phyloP scores from a whole-genome alignment of 2,329 filamentous ascomycete species.

The Apiospora marii region DNA sequence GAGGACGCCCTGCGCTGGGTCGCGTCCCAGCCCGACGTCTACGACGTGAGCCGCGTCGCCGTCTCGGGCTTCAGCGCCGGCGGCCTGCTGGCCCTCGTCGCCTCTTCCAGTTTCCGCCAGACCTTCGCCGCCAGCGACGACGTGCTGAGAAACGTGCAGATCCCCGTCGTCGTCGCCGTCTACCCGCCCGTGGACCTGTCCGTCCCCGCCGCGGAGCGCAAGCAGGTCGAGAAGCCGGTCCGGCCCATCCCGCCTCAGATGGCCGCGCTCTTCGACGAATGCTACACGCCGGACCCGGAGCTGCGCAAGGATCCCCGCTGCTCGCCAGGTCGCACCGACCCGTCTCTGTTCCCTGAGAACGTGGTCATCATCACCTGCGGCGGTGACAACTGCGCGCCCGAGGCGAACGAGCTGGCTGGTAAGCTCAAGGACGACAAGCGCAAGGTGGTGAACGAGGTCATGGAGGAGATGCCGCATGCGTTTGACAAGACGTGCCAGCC shows the following conservation, averaged over 20 bases:
- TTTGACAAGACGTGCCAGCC: slow-evolving; percentile 28
- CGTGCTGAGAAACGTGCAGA: slow-evolving; percentile 9
- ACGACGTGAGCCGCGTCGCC: slow-evolving; percentile 64
- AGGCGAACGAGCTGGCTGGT: slow-evolving; percentile 26
- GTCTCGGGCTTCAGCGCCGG: slow-evolving; percentile 72
- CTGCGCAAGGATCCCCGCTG: slow-evolving; percentile 29
- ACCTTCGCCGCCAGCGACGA: background rate
- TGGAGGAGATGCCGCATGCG: slow-evolving; percentile 27
- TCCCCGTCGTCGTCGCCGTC: slow-evolving; percentile 23
- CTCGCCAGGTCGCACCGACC: slow-evolving; percentile 29
- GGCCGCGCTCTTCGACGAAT: slow-evolving; percentile 29
- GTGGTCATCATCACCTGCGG: slow-evolving; percentile 30
- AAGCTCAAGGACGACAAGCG: slow-evolving; percentile 18
- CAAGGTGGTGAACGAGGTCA: slow-evolving; percentile 24
- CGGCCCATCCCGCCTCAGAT: slow-evolving; percentile 25
- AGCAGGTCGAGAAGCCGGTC: slow-evolving; percentile 29
- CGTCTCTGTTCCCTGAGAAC: slow-evolving; percentile 28
- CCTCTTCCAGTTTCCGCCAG: background rate
- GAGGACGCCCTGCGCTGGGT: slow-evolving; percentile 70
- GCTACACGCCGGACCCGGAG: slow-evolving; percentile 30
- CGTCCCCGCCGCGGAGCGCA: slow-evolving; percentile 27
- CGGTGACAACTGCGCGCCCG: slow-evolving; percentile 30
- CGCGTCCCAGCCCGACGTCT: slow-evolving; percentile 50
- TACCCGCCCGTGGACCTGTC: slow-evolving; percentile 31
- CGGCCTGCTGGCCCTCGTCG: slow-evolving; percentile 55